Base-by-base conservation (phyloP, 106 monocot genomes). In the Acorus calamus region DNA sequence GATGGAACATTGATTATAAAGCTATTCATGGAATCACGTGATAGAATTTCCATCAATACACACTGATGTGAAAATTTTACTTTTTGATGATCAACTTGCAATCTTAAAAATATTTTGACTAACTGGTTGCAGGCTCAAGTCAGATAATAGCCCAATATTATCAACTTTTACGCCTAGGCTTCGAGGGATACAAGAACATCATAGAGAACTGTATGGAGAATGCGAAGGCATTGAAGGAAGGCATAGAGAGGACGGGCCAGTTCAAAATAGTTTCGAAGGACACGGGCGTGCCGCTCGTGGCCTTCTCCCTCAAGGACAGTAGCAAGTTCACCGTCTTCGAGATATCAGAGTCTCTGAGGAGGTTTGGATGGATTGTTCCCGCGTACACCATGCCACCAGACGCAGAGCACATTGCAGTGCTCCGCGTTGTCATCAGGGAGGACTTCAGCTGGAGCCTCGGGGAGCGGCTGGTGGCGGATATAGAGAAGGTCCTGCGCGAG, bases 61-160 rank as follows among this genome's bases (percentile, higher is more conserved):
- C 28, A 28, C 1, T 28, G 28, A 28, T 28, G 28, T 28, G 28
- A 28, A 28, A 28, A 28, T 28, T 57, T n/a, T 46, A 48, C 46
- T 14, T 42, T 55, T 62, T 6, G 10, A 47, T 5, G 7, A 28
- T 8, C 4, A 7, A 5, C 8, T 10, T 12, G 7, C 7, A 42
- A 28, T 11, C 9, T 50, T 9, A 4, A 28, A 4, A 59, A 44
- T 42, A 50, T 59, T 14, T 44, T 7, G 8, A 4, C 42, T 56
- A 11, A 0, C 44, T 55, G 75, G 55, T 47, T 62, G 69, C 71
- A 93, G 93, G 86, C 61, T 79, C 86, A 55, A 86, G 89, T 61
- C 86, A 89, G 63, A 87, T 94, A 14, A 94, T 94, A 60, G 89
- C 94, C 11, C 89, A 90, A 51, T 89, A 94, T 67, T 90, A 94